Evolutionary conservation across 169 alveolate genomes (phyloP).

Genomic region (Fabrea salina): DNA sequence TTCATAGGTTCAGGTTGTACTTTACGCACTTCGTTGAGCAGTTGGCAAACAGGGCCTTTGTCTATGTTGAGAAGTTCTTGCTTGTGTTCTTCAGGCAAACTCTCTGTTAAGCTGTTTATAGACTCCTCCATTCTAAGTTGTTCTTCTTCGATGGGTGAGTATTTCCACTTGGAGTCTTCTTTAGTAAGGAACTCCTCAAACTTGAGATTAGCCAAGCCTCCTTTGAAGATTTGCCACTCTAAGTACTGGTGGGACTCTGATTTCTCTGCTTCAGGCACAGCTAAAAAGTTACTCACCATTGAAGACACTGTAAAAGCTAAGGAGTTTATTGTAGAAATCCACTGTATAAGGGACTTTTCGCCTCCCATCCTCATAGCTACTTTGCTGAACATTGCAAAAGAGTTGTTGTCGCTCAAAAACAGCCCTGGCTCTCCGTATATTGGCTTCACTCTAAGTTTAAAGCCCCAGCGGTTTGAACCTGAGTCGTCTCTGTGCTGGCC

Average conservation of each 20-base stretch:
- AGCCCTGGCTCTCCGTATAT: constrained; percentile 42
- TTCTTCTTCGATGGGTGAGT: not conserved
- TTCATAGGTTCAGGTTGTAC: constrained; percentile 27
- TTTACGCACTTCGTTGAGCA: constrained; percentile 32
- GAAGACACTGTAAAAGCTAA: not conserved
- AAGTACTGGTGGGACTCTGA: not conserved
- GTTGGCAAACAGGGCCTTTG: not conserved
- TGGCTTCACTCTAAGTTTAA: constrained; percentile 55
- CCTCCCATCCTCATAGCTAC: constrained; percentile 14
- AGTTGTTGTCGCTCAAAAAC: not conserved
- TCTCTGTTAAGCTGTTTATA: not conserved
- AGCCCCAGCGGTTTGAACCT: constrained; percentile 67
- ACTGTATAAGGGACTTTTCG: not conserved
- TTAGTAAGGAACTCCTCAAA: not conserved
- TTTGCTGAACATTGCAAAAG: not conserved
- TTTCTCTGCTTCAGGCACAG: not conserved
- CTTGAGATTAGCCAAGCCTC: not conserved
- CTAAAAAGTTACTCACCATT: not conserved
- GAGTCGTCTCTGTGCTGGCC: constrained; percentile 50
- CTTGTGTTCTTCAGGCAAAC: not conserved
- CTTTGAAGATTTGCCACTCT: constrained; percentile 5
- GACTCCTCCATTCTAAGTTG: too few relatives aligned
- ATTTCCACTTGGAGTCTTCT: not conserved
- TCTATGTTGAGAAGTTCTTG: not conserved
- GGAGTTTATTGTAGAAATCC: constrained; percentile 6